These are phyloP conservation scores for Pythium sp. DNA, from an alignment of 352 stramenopile species.

Conservation along the genomic window DNA sequence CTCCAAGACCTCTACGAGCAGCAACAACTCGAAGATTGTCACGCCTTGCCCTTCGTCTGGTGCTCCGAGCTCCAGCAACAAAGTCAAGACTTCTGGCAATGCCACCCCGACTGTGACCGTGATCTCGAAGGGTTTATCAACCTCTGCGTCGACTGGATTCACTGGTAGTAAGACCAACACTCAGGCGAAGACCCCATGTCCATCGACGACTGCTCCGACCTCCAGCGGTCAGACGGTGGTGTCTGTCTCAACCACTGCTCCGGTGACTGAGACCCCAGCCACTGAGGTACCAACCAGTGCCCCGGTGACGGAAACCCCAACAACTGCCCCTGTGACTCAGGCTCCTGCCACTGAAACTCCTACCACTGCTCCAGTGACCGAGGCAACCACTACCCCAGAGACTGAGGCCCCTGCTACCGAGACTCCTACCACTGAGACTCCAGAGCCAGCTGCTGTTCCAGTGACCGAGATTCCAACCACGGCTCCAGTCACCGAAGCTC, in stretches of 20 bases:
- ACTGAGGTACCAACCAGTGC: not conserved
- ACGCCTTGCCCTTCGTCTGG: not conserved
- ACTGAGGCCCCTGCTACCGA: not conserved
- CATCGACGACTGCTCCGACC: not conserved
- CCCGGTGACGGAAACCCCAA: not conserved
- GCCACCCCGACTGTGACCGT: not conserved
- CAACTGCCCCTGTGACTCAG: not conserved
- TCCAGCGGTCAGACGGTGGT: not conserved
- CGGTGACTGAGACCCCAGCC: not conserved
- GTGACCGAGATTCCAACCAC: not conserved
- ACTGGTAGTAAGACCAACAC: not conserved
- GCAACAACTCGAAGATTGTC: too few species aligned
- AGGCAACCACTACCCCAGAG: not conserved
- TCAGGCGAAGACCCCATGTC: conserved; percentile 4
- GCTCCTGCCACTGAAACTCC: not conserved
- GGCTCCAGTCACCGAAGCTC: not conserved
- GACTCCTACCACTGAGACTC: not conserved
- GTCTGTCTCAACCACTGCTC: not conserved
- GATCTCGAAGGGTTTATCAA: not conserved
- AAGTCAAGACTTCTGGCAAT: not conserved
- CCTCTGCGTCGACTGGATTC: not conserved
- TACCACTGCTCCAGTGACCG: not conserved
- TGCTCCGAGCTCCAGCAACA: not conserved
- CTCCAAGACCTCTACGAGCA: too few species aligned
- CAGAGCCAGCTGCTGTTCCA: not conserved